Percentiles rank a stretch among this genome's conserved stretches.
phyloP scores from a whole-genome alignment of 768 basidiomycete genomes.

The Suillus decipiens region DNA sequence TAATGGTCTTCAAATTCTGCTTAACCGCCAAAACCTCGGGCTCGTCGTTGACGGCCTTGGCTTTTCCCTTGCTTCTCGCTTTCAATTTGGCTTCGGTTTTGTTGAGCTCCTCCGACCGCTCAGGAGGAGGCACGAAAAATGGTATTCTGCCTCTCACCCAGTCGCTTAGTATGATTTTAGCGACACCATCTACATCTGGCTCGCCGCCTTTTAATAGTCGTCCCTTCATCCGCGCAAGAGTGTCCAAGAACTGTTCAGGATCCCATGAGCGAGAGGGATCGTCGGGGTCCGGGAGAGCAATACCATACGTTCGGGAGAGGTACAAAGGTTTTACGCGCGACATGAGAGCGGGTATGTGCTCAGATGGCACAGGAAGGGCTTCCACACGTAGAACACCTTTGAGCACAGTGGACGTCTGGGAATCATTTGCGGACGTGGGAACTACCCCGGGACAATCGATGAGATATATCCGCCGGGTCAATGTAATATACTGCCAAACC shows the following conservation, averaged over 20 bases:
- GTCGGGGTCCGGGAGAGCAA: conserved; percentile 61
- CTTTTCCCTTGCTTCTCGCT: conserved; percentile 57
- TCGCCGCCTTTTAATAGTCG: conserved; percentile 93
- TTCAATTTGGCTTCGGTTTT: conserved; percentile 51
- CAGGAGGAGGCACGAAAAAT: conserved; percentile 92
- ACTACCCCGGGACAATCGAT: conserved; percentile 99
- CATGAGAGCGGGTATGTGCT: conserved; percentile 88
- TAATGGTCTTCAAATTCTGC: conserved; percentile 84
- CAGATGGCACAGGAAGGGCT: conserved; percentile 88
- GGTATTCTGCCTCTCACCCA: conserved; percentile 98
- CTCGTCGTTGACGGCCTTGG: conserved; percentile 34
- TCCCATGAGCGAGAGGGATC: conserved; percentile 59
- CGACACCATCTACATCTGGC: conserved; percentile 87
- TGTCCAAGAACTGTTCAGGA: conserved; percentile 78
- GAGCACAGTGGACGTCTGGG: conserved; percentile 87
- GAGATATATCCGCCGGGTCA: conserved; percentile 95
- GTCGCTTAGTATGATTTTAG: conserved; percentile 93
- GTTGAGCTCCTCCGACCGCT: conserved; percentile 72
- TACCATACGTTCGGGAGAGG: conserved; percentile 80
- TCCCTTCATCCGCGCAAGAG: conserved; percentile 88
- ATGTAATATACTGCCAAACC: conserved; percentile 99
- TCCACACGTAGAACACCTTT: conserved; percentile 98
- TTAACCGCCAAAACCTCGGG: conserved; percentile 62
- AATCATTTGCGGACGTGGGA: conserved; percentile 88
- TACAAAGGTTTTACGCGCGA: conserved; percentile 92